Conservation (phyloP, 768 basidiomycete species). For the Infundibulicybe gibba region DNA sequence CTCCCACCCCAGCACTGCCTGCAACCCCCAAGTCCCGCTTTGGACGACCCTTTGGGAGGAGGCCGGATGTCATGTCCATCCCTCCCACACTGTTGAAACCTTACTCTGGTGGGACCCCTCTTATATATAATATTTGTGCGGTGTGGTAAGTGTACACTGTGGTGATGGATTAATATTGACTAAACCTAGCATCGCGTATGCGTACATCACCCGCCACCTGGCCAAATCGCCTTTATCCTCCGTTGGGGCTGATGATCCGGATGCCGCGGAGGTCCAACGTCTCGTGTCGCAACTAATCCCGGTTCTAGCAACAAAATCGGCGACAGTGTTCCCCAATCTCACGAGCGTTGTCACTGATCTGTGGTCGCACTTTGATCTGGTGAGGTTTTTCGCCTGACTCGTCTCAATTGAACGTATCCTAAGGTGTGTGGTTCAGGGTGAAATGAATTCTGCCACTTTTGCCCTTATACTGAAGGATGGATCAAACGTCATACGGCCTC, state of each 20-base stretch:
- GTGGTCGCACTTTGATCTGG: conserved; percentile 62
- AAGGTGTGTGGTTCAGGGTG: conserved; percentile 19
- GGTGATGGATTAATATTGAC: background rate
- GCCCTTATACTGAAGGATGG: conserved; percentile 56
- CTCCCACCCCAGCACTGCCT: conserved; percentile 9
- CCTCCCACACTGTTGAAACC: conserved; percentile 42
- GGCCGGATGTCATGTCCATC: conserved; percentile 42
- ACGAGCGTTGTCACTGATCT: conserved; percentile 54
- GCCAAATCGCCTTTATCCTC: conserved; percentile 54
- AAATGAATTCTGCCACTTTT: conserved; percentile 38
- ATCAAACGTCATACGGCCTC: conserved; percentile 48
- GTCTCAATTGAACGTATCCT: background rate
- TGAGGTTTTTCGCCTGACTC: conserved; percentile 20
- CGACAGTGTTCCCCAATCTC: conserved; percentile 45
- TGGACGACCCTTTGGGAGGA: conserved; percentile 24
- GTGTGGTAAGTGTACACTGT: conserved; percentile 48
- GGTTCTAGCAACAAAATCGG: conserved; percentile 61
- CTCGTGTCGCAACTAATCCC: conserved; percentile 54
- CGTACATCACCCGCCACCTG: conserved; percentile 61
- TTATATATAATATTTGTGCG: conserved; percentile 69
- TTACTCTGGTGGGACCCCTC: conserved; percentile 29
- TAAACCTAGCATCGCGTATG: conserved; percentile 58
- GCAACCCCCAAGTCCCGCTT: background rate
- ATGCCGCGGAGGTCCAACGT: conserved; percentile 41
- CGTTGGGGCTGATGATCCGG: conserved; percentile 32